Percentiles rank a stretch among this genome's conserved stretches.
Evolutionary conservation across 2,329 filamentous ascomycete species (phyloP).

Genomic region (Dothideomycetes sp.): DNA sequence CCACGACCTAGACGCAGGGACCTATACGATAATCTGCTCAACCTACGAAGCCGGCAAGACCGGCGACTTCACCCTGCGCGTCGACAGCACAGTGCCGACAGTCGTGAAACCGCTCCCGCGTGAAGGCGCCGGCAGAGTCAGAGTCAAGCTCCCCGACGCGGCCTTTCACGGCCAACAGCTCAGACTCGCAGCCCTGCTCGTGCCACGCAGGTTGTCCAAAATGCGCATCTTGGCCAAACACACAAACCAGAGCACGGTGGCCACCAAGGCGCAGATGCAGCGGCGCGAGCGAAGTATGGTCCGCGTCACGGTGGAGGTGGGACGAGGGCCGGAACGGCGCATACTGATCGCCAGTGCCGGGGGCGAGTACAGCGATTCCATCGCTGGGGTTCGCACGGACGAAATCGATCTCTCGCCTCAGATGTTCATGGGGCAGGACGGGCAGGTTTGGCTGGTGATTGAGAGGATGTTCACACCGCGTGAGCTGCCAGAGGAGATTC

Average conservation of each 20-base stretch:
- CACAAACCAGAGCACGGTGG: conserved; percentile 12
- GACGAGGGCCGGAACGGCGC: conserved; percentile 56
- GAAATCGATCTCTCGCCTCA: conserved; percentile 65
- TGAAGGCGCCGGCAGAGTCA: conserved; percentile 65
- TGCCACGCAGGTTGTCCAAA: conserved; percentile 37
- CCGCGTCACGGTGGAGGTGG: conserved; percentile 61
- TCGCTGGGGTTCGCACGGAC: conserved; percentile 52
- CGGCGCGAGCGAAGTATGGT: conserved; percentile 37
- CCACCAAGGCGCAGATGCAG: not conserved
- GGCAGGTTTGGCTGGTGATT: conserved; percentile 60
- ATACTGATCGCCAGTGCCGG: conserved; percentile 55
- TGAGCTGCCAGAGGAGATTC: conserved; percentile 34
- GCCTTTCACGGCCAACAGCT: conserved; percentile 40
- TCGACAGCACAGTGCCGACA: conserved; percentile 54
- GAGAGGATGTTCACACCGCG: conserved; percentile 60
- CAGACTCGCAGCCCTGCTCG: conserved; percentile 42
- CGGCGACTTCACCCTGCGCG: conserved; percentile 60
- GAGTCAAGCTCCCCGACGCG: conserved; percentile 45
- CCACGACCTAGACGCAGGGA: conserved; percentile 51
- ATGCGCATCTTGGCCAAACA: conserved; percentile 4
- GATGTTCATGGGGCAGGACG: too few relatives aligned
- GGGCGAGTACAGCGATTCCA: conserved; percentile 63
- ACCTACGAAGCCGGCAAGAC: conserved; percentile 76
- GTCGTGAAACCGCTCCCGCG: conserved; percentile 51
- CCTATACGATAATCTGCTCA: conserved; percentile 81